Evolutionary conservation across 371 early-diverging fungal genomes (phyloP).

Genomic region (Coemansia sp.): DNA sequence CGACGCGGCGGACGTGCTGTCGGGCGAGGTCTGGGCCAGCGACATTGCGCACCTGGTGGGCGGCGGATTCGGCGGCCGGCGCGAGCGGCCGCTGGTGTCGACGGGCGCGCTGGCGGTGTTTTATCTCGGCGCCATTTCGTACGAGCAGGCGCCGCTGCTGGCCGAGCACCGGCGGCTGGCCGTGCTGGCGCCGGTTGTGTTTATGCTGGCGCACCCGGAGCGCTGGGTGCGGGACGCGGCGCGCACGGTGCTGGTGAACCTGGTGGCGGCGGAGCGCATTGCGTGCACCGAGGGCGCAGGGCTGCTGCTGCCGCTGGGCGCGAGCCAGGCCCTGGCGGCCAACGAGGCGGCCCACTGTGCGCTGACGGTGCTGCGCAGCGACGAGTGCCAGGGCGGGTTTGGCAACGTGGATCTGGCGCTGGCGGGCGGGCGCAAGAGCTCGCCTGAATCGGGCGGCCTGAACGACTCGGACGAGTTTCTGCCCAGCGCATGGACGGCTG

Average conservation of each 20-base stretch:
- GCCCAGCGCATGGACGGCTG: conserved; percentile 5
- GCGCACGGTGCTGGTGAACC: conserved; percentile 73
- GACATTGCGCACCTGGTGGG: conserved; percentile 17
- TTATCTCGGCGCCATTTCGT: conserved; percentile 42
- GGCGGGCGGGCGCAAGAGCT: not conserved
- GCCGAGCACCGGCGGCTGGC: conserved; percentile 17
- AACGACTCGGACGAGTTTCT: conserved; percentile 20
- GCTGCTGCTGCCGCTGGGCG: not conserved
- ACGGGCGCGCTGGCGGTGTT: conserved; percentile 33
- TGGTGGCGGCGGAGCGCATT: conserved; percentile 52
- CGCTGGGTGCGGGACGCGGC: conserved; percentile 51
- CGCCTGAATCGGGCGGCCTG: not conserved
- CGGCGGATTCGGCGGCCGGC: not conserved
- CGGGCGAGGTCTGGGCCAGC: conserved; percentile 27
- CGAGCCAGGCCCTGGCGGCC: conserved; percentile 4
- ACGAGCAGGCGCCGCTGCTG: conserved; percentile 29
- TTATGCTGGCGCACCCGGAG: conserved; percentile 40
- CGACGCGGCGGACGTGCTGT: conserved; percentile 2
- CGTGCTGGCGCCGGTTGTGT: conserved; percentile 27
- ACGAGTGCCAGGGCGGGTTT: conserved; percentile 37
- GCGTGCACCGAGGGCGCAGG: conserved; percentile 6
- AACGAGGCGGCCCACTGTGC: conserved; percentile 36
- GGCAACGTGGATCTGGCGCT: conserved; percentile 30
- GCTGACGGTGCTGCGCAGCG: conserved; percentile 30
- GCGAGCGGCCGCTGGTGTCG: conserved; percentile 16